phyloP scores from a whole-genome alignment of 352 stramenopile species.

The Phytophthora nicotianae region DNA sequence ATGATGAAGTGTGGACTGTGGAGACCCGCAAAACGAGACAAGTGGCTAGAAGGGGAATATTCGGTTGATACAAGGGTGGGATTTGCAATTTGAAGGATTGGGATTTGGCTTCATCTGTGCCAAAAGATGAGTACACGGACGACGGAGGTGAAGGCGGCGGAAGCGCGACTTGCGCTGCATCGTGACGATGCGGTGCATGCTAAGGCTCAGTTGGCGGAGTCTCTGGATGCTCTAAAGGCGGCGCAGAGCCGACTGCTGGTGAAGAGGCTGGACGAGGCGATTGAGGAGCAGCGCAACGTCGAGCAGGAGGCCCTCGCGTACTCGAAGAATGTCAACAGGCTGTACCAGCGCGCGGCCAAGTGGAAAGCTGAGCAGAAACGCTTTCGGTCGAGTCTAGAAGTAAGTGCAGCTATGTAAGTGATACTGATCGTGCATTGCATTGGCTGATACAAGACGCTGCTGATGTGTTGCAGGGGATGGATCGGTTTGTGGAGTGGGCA shows the following conservation, averaged over 20 bases:
- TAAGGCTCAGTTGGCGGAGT: slow-evolving; percentile 40
- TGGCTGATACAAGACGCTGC: not conserved
- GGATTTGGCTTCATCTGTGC: not conserved
- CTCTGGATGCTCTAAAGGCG: slow-evolving; percentile 44
- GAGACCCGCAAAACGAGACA: not conserved
- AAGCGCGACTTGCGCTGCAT: slow-evolving; percentile 39
- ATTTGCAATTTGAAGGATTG: slow-evolving; percentile 18
- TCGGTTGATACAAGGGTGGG: slow-evolving; percentile 8
- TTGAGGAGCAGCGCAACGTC: slow-evolving; percentile 57
- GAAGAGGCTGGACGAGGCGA: slow-evolving; percentile 55
- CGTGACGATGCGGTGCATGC: slow-evolving; percentile 34
- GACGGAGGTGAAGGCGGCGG: slow-evolving; percentile 35
- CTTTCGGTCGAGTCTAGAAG: slow-evolving; percentile 51
- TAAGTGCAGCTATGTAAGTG: slow-evolving; percentile 14
- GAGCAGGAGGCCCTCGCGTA: slow-evolving; percentile 66
- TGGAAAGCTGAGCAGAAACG: slow-evolving; percentile 75
- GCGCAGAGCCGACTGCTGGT: slow-evolving; percentile 47
- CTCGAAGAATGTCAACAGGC: slow-evolving; percentile 59
- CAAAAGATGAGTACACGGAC: slow-evolving; percentile 26
- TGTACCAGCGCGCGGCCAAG: slow-evolving; percentile 52
- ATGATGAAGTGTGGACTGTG: slow-evolving; percentile 15
- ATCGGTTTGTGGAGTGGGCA: slow-evolving; percentile 66
- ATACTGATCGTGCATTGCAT: not conserved
- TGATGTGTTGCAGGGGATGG: slow-evolving; percentile 40
- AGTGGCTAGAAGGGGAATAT: slow-evolving; percentile 11